These are phyloP conservation scores for Claviceps sp. DNA, from an alignment of 2,329 filamentous ascomycete genomes.

Conservation along the genomic window DNA sequence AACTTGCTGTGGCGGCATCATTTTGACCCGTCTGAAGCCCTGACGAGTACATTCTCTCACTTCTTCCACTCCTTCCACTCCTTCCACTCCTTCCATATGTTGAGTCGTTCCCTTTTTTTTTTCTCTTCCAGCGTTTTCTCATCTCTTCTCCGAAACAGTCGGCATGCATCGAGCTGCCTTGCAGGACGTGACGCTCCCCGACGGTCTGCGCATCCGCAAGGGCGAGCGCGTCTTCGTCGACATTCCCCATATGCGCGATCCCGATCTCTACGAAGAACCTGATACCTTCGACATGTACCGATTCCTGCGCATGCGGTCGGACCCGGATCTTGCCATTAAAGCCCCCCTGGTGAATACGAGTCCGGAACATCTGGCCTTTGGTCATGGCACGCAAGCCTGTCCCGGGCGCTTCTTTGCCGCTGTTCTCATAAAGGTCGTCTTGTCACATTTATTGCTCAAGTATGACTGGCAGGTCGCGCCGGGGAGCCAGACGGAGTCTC, in stretches of 20 bases:
- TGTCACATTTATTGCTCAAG: constrained; percentile 7
- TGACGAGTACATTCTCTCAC: too few relatives aligned
- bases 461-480: constrained; percentile 6
- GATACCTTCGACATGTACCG: constrained; percentile 7
- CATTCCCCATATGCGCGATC: constrained; percentile 6
- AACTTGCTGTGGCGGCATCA: not conserved
- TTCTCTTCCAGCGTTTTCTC: not conserved
- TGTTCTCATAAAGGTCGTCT: constrained; percentile 3
- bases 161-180: constrained; percentile 7
- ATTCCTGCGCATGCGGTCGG: constrained; percentile 6
- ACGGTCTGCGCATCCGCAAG: constrained; percentile 3
- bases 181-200: constrained; percentile 4
- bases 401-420: constrained; percentile 7
- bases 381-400: constrained; percentile 7
- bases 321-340: constrained; percentile 4
- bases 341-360: constrained; percentile 6
- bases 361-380: constrained; percentile 6
- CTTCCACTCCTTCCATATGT: not conserved
- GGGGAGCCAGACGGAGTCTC: not conserved
- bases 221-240: constrained; percentile 7
- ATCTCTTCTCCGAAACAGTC: not conserved
- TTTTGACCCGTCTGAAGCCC: too few relatives aligned
- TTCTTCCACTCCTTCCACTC: too few relatives aligned
- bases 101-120: not conserved
- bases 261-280: constrained; percentile 4